Percentiles rank a stretch among this genome's conserved stretches.
Conservation (phyloP, 352 stramenopile genomes). For the Phytophthora hibernalis region DNA sequence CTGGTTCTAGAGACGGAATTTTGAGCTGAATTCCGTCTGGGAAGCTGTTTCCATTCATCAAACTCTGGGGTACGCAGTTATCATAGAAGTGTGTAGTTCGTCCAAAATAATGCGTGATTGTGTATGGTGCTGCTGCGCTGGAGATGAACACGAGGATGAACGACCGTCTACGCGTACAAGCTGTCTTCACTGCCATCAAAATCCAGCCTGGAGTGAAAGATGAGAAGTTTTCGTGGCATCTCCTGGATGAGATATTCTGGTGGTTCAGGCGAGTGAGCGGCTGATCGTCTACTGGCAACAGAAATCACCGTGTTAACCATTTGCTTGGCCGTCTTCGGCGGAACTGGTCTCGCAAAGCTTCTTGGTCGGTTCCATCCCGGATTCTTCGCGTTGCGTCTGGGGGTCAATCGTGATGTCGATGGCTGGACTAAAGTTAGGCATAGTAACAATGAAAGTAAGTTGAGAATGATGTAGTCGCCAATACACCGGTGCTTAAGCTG, state of each 20-base stretch:
- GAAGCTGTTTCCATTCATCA: too few relatives aligned
- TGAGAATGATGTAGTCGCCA: neutral
- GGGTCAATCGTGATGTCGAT: slow-evolving; percentile 21
- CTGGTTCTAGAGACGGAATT: too few relatives aligned
- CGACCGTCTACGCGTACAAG: neutral
- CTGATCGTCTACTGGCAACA: slow-evolving; percentile 58
- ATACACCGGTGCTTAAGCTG: neutral
- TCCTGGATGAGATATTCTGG: slow-evolving; percentile 26
- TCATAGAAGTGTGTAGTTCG: too few relatives aligned
- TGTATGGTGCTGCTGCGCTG: too few relatives aligned
- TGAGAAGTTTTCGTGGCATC: slow-evolving; percentile 24
- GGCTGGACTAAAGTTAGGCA: slow-evolving; percentile 22
- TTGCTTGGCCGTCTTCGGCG: slow-evolving; percentile 74
- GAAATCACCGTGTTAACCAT: slow-evolving; percentile 79
- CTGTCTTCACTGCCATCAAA: slow-evolving; percentile 1
- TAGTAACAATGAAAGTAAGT: neutral
- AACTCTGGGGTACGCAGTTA: too few relatives aligned
- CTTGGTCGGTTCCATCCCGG: slow-evolving; percentile 32
- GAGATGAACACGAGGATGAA: too few relatives aligned
- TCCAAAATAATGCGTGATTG: too few relatives aligned
- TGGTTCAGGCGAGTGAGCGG: slow-evolving; percentile 18
- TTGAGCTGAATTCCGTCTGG: too few relatives aligned
- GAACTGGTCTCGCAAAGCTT: slow-evolving; percentile 62
- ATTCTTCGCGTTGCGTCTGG: slow-evolving; percentile 18
- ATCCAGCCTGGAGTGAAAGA: slow-evolving; percentile 8